Evolutionary conservation across 306 rosid species (phyloP).

Genomic region (Acacia melanoxylon): DNA sequence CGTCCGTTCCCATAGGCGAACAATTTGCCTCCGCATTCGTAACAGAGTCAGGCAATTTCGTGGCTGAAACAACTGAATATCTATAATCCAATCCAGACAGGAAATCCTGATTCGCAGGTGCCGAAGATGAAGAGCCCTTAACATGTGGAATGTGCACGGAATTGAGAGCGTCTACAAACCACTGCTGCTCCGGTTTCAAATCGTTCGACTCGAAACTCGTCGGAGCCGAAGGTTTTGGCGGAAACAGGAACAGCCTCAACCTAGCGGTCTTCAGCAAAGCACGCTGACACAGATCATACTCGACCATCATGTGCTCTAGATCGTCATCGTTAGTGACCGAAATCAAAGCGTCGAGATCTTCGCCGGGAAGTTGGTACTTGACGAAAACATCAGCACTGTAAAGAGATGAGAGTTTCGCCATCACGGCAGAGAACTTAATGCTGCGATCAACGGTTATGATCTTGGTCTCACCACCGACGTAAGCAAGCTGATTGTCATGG

Average conservation of each 20-base stretch:
- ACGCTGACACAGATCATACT: conserved; percentile 53
- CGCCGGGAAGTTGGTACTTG: conserved; percentile 69
- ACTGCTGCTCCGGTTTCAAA: conserved; percentile 58
- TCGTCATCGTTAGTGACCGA: conserved; percentile 69
- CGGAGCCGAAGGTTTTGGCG: conserved; percentile 22
- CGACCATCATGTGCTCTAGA: conserved; percentile 63
- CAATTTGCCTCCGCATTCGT: conserved; percentile 34
- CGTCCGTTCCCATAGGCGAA: conserved; percentile 44
- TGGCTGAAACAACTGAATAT: conserved; percentile 29
- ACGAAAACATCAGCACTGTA: conserved; percentile 41
- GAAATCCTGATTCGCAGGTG: conserved; percentile 58
- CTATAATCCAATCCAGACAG: conserved; percentile 73
- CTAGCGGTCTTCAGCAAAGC: conserved; percentile 55
- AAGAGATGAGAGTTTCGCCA: conserved; percentile 51
- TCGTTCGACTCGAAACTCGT: conserved; percentile 35
- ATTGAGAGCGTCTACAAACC: conserved; percentile 87
- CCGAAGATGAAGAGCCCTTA: conserved; percentile 48
- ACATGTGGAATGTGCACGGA: conserved; percentile 55
- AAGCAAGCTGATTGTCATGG: conserved; percentile 63
- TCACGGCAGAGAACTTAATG: conserved; percentile 44
- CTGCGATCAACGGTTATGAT: conserved; percentile 58
- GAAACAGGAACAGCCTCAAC: conserved; percentile 58
- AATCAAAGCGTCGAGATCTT: conserved; percentile 72
- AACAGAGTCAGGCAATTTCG: conserved; percentile 38
- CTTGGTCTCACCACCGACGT: conserved; percentile 69